Percentiles rank a stretch among this genome's conserved stretches.
phyloP scores from a whole-genome alignment of 345 rosid species.

The Lenwebbia sp. region DNA sequence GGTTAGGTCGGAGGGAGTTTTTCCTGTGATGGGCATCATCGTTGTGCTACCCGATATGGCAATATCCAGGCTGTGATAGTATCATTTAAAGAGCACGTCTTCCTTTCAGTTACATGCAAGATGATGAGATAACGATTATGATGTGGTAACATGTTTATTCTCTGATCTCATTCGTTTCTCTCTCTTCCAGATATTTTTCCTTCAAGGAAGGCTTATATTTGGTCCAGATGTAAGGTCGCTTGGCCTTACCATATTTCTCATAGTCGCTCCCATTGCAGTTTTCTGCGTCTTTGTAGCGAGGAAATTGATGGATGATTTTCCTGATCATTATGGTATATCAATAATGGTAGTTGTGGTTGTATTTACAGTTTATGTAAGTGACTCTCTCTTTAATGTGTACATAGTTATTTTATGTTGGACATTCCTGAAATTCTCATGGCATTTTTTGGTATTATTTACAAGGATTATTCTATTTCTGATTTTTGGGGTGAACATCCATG shows the following conservation, averaged over 20 bases:
- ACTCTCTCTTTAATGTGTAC: neutral
- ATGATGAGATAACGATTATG: neutral
- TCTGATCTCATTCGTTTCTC: neutral
- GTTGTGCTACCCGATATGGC: neutral
- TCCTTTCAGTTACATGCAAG: neutral
- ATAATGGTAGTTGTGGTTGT: constrained; percentile 44
- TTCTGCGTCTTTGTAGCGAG: constrained; percentile 86
- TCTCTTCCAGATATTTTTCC: constrained; percentile 71
- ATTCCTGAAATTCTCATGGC: neutral
- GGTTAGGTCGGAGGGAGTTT: neutral
- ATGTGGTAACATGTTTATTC: neutral
- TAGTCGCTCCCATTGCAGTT: constrained; percentile 64
- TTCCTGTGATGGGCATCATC: neutral
- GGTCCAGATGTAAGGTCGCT: constrained; percentile 98
- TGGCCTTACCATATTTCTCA: constrained; percentile 68
- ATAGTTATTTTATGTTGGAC: neutral
- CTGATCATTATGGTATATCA: constrained; percentile 68
- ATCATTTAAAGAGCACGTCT: neutral
- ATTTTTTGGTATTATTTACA: neutral
- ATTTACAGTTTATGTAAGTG: constrained; percentile 65
- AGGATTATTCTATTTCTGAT: neutral
- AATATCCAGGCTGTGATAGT: neutral
- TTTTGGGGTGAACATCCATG: neutral
- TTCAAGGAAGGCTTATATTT: constrained; percentile 83
- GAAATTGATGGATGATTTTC: constrained; percentile 68